Percentiles rank a stretch among this genome's conserved stretches.
These are phyloP conservation scores for Austroboletus novae-zelandiae DNA, from an alignment of 1,284 basidiomycete genomes.

Conservation along the genomic window DNA sequence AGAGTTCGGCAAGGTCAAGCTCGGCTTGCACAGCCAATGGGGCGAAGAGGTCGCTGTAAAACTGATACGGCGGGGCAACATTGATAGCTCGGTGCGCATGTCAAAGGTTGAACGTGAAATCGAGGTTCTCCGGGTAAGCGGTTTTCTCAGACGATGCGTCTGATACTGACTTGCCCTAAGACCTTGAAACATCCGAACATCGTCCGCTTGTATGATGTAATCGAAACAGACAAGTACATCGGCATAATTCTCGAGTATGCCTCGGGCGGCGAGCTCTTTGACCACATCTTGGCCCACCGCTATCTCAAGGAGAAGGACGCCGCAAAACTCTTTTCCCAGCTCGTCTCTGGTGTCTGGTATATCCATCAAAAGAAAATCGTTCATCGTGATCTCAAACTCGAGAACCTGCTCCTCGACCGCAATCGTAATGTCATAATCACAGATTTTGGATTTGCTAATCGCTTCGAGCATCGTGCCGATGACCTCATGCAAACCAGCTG, in stretches of 20 bases:
- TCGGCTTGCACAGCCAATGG: slow-evolving; percentile 92
- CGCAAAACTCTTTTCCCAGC: slow-evolving; percentile 94
- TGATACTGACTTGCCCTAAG: slow-evolving; percentile 41
- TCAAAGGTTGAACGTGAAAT: slow-evolving; percentile 98
- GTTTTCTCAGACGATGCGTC: slow-evolving; percentile 2
- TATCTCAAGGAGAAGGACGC: slow-evolving; percentile 96
- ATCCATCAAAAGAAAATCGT: slow-evolving; percentile 99
- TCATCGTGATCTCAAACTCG: slow-evolving; percentile 98
- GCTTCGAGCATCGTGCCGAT: slow-evolving; percentile 87
- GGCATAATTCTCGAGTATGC: slow-evolving; percentile 99
- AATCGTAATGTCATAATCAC: slow-evolving; percentile 99
- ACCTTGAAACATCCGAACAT: slow-evolving; percentile 97
- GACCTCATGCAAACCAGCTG: slow-evolving; percentile 99
- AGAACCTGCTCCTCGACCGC: slow-evolving; percentile 95
- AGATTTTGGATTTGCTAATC: slow-evolving; percentile 99
- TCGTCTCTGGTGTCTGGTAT: slow-evolving; percentile 98
- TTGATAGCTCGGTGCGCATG: slow-evolving; percentile 85
- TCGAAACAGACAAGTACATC: slow-evolving; percentile 99
- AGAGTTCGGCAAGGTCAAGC: slow-evolving; percentile 99
- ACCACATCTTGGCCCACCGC: slow-evolving; percentile 97
- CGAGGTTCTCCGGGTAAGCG: slow-evolving; percentile 86
- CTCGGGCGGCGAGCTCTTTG: slow-evolving; percentile 97
- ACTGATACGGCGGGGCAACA: slow-evolving; percentile 90
- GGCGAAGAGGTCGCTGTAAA: slow-evolving; percentile 99
- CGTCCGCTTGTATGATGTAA: slow-evolving; percentile 96